These are phyloP conservation scores for Funneliformis geosporum DNA, from an alignment of 192 early-diverging fungal species.

Conservation along the genomic window DNA sequence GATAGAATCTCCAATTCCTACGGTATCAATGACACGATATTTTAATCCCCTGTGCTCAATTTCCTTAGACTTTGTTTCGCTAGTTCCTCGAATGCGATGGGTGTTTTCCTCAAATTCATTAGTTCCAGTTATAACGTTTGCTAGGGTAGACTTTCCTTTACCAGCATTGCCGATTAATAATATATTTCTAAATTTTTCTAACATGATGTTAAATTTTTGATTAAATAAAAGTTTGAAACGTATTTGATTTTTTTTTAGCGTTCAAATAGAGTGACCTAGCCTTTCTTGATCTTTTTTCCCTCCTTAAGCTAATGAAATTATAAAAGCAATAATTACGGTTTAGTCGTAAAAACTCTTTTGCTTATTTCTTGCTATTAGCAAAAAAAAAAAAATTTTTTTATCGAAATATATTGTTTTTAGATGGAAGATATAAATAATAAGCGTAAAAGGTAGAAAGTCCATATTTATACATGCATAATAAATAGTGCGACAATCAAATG, in stretches of 20 bases:
- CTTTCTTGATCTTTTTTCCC: too few relatives aligned
- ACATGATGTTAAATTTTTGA: not conserved
- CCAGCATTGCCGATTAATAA: constrained; percentile 18
- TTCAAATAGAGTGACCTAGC: too few relatives aligned
- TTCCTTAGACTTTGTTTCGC: not conserved
- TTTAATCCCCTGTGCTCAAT: not conserved
- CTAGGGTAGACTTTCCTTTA: constrained; percentile 13
- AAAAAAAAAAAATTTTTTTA: too few relatives aligned
- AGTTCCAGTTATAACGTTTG: constrained; percentile 11
- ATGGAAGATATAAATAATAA: too few relatives aligned
- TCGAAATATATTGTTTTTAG: too few relatives aligned
- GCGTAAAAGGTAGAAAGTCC: too few relatives aligned
- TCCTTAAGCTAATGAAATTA: too few relatives aligned
- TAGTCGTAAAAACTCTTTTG: too few relatives aligned
- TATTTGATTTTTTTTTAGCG: not conserved
- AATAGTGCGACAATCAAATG: too few relatives aligned
- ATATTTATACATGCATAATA: too few relatives aligned
- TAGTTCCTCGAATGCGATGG: not conserved
- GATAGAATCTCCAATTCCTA: constrained; percentile 10
- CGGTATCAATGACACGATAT: constrained; percentile 18
- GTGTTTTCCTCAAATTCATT: constrained; percentile 21
- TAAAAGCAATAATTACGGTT: too few relatives aligned
- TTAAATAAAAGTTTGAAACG: not conserved
- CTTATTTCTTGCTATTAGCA: too few relatives aligned
- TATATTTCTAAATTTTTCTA: constrained; percentile 21